Conservation (phyloP, 139 green algal genomes). For the Diplosphaera chodatii region DNA sequence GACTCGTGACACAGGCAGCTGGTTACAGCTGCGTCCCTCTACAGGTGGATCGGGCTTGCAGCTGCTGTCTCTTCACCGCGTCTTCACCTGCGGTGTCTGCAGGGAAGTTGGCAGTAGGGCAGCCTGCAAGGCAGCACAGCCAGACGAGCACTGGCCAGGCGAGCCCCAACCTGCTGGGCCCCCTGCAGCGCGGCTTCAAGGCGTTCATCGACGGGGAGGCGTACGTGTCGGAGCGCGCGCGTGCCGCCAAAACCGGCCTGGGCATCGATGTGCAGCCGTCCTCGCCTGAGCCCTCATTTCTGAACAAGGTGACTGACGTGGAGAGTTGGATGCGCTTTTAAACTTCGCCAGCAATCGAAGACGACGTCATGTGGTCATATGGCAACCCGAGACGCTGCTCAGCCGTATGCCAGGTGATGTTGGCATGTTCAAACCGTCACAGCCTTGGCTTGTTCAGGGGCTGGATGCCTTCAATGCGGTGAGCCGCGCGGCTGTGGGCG, state of each 20-base stretch:
- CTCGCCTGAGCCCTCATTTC: background rate
- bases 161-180: background rate
- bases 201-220: background rate
- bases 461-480: conserved; percentile 7
- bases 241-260: too few relatives aligned
- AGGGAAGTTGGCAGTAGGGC: too few relatives aligned
- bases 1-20: too few relatives aligned
- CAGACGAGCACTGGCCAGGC: background rate
- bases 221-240: background rate
- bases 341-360: too few relatives aligned
- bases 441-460: too few relatives aligned
- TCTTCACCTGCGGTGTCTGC: too few relatives aligned
- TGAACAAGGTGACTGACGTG: background rate
- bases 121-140: too few relatives aligned
- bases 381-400: background rate
- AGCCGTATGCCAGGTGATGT: background rate
- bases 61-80: too few relatives aligned
- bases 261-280: background rate
- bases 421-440: background rate
- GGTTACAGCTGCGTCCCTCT: too few relatives aligned
- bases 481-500: conserved; percentile 1
- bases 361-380: too few relatives aligned
- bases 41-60: too few relatives aligned
- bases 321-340: too few relatives aligned
- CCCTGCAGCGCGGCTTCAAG: background rate